Conservation (phyloP, 2,329 filamentous ascomycete species). For the Microcyclospora pomicola region DNA sequence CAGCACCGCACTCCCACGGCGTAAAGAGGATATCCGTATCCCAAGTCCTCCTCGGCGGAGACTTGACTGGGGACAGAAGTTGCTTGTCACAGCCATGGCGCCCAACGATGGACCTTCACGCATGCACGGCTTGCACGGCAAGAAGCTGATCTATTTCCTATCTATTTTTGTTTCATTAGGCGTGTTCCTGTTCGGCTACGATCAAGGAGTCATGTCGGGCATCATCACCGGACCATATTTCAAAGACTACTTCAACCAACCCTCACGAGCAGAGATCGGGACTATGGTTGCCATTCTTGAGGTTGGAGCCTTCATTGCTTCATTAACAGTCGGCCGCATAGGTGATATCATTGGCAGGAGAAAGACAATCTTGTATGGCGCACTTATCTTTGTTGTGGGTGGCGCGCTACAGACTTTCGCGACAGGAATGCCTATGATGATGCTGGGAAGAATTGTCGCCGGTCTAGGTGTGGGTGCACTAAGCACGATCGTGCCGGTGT, state of each 20-base stretch:
- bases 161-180: slow-evolving; percentile 40
- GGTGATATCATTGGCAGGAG: slow-evolving; percentile 85
- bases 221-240: slow-evolving; percentile 64
- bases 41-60: slow-evolving; percentile 52
- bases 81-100: slow-evolving; percentile 67
- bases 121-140: slow-evolving; percentile 87
- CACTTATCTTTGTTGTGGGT: slow-evolving; percentile 71
- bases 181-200: slow-evolving; percentile 75
- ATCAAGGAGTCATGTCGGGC: slow-evolving; percentile 78
- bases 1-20: slow-evolving; percentile 33
- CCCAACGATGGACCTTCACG: slow-evolving; percentile 53
- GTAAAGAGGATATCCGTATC: slow-evolving; percentile 64
- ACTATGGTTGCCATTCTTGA: slow-evolving; percentile 98
- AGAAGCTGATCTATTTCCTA: slow-evolving; percentile 68
- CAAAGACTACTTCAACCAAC: slow-evolving; percentile 82
- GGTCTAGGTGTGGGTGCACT: slow-evolving; percentile 38
- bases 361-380: slow-evolving; percentile 85
- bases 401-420: slow-evolving; percentile 75
- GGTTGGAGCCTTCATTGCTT: slow-evolving; percentile 82
- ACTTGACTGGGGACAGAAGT: slow-evolving; percentile 52
- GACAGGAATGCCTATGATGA: slow-evolving; percentile 78
- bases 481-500: slow-evolving; percentile 40
- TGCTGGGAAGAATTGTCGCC: slow-evolving; percentile 36
- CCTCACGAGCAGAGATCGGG: slow-evolving; percentile 72
- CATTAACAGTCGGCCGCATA: slow-evolving; percentile 69